Evolutionary conservation across 768 basidiomycete species (phyloP).

Genomic region (Tubosaeta sp.): DNA sequence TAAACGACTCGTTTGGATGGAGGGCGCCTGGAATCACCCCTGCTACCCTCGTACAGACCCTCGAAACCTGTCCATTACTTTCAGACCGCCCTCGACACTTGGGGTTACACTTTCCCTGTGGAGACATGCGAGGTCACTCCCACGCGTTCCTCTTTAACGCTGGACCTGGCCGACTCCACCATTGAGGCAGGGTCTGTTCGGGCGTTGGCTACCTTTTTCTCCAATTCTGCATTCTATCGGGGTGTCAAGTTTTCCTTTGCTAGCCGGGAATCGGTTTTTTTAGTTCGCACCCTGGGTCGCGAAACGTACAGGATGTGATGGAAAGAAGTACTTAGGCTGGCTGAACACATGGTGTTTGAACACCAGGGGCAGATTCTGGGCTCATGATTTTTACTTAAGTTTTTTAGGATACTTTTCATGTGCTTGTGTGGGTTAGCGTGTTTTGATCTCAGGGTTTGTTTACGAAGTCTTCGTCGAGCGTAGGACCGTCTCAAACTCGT

Average conservation of each 20-base stretch:
- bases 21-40: no score
- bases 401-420: not conserved
- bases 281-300: no score
- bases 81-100: no score
- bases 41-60: no score
- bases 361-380: not conserved
- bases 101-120: no score
- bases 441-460: not conserved
- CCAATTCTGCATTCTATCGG: not conserved
- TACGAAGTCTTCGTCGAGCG: not conserved
- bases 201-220: not conserved
- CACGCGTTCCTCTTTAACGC: not conserved
- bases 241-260: not conserved
- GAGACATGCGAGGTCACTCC: not conserved
- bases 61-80: no score
- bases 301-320: not conserved
- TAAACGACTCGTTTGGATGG: no score
- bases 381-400: no score
- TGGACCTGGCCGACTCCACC: no score
- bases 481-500: no score
- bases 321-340: not conserved
- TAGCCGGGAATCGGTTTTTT: no score
- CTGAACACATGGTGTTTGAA: not conserved
- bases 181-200: not conserved
- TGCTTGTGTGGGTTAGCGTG: not conserved